Conservation (phyloP, 2,329 filamentous ascomycete species). For the Capronia coronata region DNA sequence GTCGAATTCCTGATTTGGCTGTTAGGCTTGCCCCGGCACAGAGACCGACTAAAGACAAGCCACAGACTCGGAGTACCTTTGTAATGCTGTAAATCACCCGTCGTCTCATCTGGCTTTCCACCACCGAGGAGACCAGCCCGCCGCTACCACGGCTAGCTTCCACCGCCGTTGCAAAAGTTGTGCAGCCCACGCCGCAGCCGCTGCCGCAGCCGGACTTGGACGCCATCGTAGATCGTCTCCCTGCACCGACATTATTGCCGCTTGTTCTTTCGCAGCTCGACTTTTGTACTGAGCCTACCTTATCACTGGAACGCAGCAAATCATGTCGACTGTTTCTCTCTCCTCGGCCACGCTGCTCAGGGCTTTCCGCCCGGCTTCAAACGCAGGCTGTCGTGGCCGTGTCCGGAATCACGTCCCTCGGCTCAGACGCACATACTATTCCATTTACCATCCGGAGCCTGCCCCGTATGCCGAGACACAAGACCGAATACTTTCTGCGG, state of each 20-base stretch:
- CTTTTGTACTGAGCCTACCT: neutral
- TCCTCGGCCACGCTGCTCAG: neutral
- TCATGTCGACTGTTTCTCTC: neutral
- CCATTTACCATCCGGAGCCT: constrained; percentile 59
- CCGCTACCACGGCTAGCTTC: neutral
- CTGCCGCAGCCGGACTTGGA: neutral
- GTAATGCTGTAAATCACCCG: neutral
- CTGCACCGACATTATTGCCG: too few species aligned
- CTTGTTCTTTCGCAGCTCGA: neutral
- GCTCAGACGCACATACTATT: constrained; percentile 55
- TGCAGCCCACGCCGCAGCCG: neutral
- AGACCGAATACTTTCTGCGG: constrained; percentile 70
- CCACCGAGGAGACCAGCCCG: neutral
- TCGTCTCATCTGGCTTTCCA: neutral
- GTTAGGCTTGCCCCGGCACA: too few species aligned
- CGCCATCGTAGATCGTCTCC: neutral
- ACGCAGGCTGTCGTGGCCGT: neutral
- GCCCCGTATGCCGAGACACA: constrained; percentile 64
- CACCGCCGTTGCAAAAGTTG: neutral
- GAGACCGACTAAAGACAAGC: too few species aligned
- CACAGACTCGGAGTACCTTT: too few species aligned
- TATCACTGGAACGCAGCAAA: neutral
- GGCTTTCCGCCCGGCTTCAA: neutral
- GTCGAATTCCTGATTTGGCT: too few species aligned
- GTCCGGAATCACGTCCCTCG: neutral